Evolutionary conservation across 2,329 filamentous ascomycete genomes (phyloP), one percentile per base, ranked within the genome.

Genomic region (Colletotrichum orchidophilum): DNA sequence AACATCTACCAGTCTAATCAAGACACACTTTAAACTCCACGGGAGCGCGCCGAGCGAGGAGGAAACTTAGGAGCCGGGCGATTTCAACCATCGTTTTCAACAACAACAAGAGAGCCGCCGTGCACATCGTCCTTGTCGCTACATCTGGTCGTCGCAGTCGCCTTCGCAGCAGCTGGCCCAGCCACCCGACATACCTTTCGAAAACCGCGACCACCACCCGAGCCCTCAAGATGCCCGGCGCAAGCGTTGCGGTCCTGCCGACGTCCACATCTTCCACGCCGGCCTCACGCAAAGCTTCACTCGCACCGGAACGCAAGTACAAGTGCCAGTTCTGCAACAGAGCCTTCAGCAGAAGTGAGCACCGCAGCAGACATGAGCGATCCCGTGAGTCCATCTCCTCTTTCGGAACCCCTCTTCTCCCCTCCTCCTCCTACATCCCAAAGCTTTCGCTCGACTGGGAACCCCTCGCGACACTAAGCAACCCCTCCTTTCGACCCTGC

Each of bases 271-370:
- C 90, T 79, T 90, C 94, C 80, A 89, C 91, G 79, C 88, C 93
- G 80, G 89, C 90, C 77, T 88, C 92, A 79, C 91, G 93, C 83
- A 97, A 97, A 85, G 84, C 92, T 75, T 87, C 92, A 73, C 85
- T 92, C 77, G 92, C 91, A 77, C 94, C 95, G 67, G 96, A 98
- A 87, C 96, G 97, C 87, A 97, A 98, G 85, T 99, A 99, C 91
- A 98, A 98, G 83, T 99, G 96, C 86, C 95, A 97, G 87, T 98
- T 97, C 84, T 98, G 96, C 87, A 95, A 95, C 85, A 90, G 96
- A 83, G 96, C 96, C 74, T 99, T 99, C 83, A 98, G 95, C 86
- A 90, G 96, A 82, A 97, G 95, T 83, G 96, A 99, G 84, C 96
- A 99, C 83, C 91, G 96, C 78, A 98, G 95, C 84, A 90, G 96